phyloP scores from a whole-genome alignment of 345 rosid species.

The Physaria fendleri region DNA sequence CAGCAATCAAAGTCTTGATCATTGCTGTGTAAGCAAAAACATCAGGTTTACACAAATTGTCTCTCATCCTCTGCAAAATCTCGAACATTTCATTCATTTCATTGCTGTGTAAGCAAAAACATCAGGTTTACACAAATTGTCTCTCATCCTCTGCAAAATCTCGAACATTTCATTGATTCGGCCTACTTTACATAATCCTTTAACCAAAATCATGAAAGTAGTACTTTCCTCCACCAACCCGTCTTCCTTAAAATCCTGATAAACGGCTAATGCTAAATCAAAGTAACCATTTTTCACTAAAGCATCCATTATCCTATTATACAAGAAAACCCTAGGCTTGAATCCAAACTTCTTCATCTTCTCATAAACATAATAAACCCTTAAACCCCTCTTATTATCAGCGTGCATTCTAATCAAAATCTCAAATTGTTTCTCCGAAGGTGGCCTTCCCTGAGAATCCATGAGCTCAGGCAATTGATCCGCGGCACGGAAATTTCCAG shows the following conservation, averaged over 20 bases:
- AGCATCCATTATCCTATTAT: conserved; percentile 72
- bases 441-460: conserved; percentile 76
- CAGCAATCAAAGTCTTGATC: conserved; percentile 51
- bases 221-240: conserved; percentile 69
- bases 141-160: conserved; percentile 63
- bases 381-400: conserved; percentile 70
- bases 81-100: conserved; percentile 52
- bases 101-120: conserved; percentile 88
- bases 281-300: conserved; percentile 55
- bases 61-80: conserved; percentile 63
- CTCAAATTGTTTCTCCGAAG: conserved; percentile 81
- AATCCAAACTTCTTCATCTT: conserved; percentile 84
- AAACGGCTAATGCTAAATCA: conserved; percentile 70
- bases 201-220: conserved; percentile 71
- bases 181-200: conserved; percentile 72
- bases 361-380: conserved; percentile 73
- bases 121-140: conserved; percentile 64
- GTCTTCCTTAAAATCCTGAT: conserved; percentile 65
- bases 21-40: conserved; percentile 85
- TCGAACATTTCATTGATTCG: conserved; percentile 52
- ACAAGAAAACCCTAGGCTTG: conserved; percentile 65
- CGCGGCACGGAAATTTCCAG: conserved; percentile 59
- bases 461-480: conserved; percentile 85
- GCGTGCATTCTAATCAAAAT: conserved; percentile 90
- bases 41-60: conserved; percentile 64